Conservation (phyloP, 2,329 filamentous ascomycete genomes). For the Westerdykella ornata region DNA sequence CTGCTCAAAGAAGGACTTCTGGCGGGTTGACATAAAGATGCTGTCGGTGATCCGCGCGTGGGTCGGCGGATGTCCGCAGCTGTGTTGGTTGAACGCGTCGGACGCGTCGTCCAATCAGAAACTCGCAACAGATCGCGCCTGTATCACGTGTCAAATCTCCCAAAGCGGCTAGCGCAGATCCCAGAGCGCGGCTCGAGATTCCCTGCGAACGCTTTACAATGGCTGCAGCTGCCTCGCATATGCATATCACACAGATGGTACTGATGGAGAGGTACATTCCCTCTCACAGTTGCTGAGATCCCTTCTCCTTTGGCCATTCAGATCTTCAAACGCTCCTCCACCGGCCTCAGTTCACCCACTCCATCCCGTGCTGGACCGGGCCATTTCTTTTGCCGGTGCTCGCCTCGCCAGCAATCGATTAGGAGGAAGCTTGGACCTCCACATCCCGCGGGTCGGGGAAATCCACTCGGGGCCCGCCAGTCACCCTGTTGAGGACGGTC, state of each 20-base stretch:
- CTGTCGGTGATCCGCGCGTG: slow-evolving; percentile 1
- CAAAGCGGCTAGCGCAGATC: background rate
- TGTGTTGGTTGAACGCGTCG: slow-evolving; percentile 2
- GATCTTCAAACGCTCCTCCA: no score
- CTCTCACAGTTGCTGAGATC: no score
- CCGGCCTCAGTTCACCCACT: no score
- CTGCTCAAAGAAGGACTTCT: slow-evolving; percentile 49
- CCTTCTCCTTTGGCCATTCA: no score
- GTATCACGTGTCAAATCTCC: no score
- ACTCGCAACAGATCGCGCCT: no score
- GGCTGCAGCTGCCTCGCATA: no score
- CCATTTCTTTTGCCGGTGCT: background rate
- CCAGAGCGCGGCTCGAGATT: background rate
- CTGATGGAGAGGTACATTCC: no score
- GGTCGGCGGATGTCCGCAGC: background rate
- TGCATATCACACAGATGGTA: no score
- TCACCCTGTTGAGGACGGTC: background rate
- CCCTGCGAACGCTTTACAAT: slow-evolving; percentile 2
- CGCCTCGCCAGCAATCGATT: slow-evolving; percentile 10
- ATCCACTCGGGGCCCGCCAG: slow-evolving; percentile 7
- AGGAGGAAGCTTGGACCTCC: slow-evolving; percentile 15
- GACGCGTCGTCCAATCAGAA: slow-evolving; percentile 1
- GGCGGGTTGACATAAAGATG: slow-evolving; percentile 41
- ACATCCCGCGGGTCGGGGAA: slow-evolving; percentile 19
- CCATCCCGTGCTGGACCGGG: background rate